Conservation (phyloP, 768 basidiomycete species). For the Pisolithus tinctorius region DNA sequence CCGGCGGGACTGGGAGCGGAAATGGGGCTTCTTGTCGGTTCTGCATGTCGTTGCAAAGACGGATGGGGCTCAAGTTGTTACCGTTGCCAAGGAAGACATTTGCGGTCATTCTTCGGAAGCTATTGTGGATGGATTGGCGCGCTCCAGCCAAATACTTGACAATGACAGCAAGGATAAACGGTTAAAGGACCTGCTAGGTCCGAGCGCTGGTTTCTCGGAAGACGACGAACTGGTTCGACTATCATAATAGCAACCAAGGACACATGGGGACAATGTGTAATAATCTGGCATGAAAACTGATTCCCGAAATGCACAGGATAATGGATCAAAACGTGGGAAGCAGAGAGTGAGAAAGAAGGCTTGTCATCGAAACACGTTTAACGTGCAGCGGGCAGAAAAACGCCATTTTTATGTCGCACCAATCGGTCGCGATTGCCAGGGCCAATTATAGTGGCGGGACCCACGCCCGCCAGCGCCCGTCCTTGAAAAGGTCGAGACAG, state of each 20-base stretch:
- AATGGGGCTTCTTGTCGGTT: neutral
- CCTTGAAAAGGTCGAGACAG: conserved; percentile 35
- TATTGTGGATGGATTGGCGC: neutral
- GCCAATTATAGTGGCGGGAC: conserved; percentile 42
- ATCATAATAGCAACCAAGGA: conserved; percentile 5
- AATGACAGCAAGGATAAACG: neutral
- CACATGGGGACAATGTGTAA: neutral
- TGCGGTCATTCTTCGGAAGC: conserved; percentile 3
- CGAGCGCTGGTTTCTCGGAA: conserved; percentile 1
- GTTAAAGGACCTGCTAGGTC: neutral
- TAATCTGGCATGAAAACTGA: no score
- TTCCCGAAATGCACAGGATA: conserved; percentile 7
- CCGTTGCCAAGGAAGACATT: conserved; percentile 20
- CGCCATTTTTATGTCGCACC: conserved; percentile 43
- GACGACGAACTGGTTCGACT: neutral
- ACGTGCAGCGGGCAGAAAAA: conserved; percentile 59
- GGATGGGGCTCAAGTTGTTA: conserved; percentile 1
- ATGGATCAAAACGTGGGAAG: conserved; percentile 14
- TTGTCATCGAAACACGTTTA: conserved; percentile 73
- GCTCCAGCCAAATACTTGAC: neutral
- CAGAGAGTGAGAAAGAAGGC: conserved; percentile 25
- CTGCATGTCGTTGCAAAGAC: neutral
- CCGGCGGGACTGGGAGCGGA: neutral
- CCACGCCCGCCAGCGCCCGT: conserved; percentile 29
- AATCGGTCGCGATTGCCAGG: conserved; percentile 46